phyloP scores from a whole-genome alignment of 1,284 basidiomycete genomes.

The Meripilus lineatus region DNA sequence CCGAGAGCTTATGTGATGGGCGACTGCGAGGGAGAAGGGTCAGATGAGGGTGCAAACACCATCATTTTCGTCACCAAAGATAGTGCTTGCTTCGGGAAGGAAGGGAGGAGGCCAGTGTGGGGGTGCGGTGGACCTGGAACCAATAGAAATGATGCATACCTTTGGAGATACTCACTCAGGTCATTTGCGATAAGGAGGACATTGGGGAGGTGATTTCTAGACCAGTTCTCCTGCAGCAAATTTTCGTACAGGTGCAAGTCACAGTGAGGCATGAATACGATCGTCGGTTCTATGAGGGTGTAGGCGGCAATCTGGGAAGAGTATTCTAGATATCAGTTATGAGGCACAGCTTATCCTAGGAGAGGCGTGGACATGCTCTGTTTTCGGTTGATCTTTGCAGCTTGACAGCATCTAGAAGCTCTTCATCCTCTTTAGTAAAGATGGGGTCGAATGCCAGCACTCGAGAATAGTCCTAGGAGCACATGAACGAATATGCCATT shows the following conservation, averaged over 20 bases:
- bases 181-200: slow-evolving; percentile 43
- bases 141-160: slow-evolving; percentile 30
- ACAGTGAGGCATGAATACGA: slow-evolving; percentile 76
- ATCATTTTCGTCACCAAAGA: slow-evolving; percentile 7
- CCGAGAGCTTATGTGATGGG: slow-evolving; percentile 28
- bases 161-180: slow-evolving; percentile 44
- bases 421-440: slow-evolving; percentile 54
- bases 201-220: slow-evolving; percentile 29
- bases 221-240: slow-evolving; percentile 59
- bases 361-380: slow-evolving; percentile 38
- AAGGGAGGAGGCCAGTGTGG: slow-evolving; percentile 5
- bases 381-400: slow-evolving; percentile 46
- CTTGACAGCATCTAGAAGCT: slow-evolving; percentile 44
- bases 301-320: slow-evolving; percentile 28
- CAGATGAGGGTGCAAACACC: too few relatives aligned
- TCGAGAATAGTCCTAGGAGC: slow-evolving; percentile 38
- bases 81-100: slow-evolving; percentile 3
- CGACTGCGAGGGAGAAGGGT: slow-evolving; percentile 23
- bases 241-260: slow-evolving; percentile 65
- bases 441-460: slow-evolving; percentile 66
- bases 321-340: neutral
- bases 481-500: slow-evolving; percentile 20
- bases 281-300: slow-evolving; percentile 37
- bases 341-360: slow-evolving; percentile 1
- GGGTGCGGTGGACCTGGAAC: slow-evolving; percentile 10